Base-by-base conservation (phyloP, 164 flowering plant genomes). In the Cinnamomum micranthum region DNA sequence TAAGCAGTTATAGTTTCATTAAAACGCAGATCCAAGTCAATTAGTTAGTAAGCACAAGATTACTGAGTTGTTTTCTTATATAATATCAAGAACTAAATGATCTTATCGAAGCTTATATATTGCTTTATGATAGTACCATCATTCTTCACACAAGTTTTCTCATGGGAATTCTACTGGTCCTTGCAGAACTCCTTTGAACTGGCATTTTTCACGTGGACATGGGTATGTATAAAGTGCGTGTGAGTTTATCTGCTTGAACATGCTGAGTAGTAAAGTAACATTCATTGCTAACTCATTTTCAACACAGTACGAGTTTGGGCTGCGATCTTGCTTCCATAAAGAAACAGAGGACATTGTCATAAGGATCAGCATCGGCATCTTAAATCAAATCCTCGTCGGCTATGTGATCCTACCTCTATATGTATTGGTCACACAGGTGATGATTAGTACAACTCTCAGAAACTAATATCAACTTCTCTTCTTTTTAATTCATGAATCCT, bases 141-240 rank as follows among this genome's bases (percentile, higher is more conserved):
- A 41, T 41, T 41, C 47, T 41, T 41, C 47, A 41, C 9, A 41
- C 47, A 41, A 41, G 47, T 41, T 41, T 41, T 41, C 47, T 41
- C 11, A 41, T 41, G 47, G 11, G 20, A 55, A 55, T 20, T 55
- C 60, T 27, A 2, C 33, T 31, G 69, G 19, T 2, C n/a, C 12
- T 66, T 83, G 82, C 90, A 91, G 93, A 91, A 91, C 80, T 85
- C 93, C 41, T 91, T 91, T 77, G 92, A 91, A 66, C 68, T 91
- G 73, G 91, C 92, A 72, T 87, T 89, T 83, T 89, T 91, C 75
- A 50, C 85, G 51, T 89, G 93, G 93, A 86, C 86, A 77, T 88
- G 89, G 89, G 97, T 90, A 81, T 31, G 87, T 71, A 65, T 41
- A 41, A 41, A 41, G 47, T 41, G 47, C 9, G 10, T 7, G 10